Base-by-base conservation (phyloP, 2,329 filamentous ascomycete genomes). In the Aschersonia sp. region DNA sequence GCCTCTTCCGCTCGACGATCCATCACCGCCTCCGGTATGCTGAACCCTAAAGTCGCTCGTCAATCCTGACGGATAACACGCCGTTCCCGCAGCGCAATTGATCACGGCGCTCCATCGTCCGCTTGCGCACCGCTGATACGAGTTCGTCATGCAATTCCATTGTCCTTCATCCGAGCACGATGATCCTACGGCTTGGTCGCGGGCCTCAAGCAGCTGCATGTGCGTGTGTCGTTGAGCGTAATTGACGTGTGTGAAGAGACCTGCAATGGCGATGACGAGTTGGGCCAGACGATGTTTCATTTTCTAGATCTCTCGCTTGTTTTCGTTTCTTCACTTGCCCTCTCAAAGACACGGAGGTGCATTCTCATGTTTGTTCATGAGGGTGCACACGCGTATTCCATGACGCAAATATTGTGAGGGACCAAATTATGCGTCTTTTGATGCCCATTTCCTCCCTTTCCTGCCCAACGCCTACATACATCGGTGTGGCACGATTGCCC, bases 141-240 rank as follows among this genome's bases (percentile, higher is more conserved):
- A 63, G 22, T 53, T 59, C 1, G 62, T 64, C 61, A 76, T 68
- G 61, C 73, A 76, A 58, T 75, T 73, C 73, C 73, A 76, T 51
- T 68, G 66, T n/a, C 73, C 72, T 50, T 76, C 72, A 10, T 60
- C 55, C 9, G 60, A 57, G 57, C 72, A 76, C 5, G 58, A 53
- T 2, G 66, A 59, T 22, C 69, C 69, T 4, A 55, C 58, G 10
- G 58, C 50, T 50, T 65, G 56, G 11, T 55, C 54, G n/a, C 58
- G 57, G 30, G 47, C 22, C 22, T 22, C 51, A 9, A 49, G 14
- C 1, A 58, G 43, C 37, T 43, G n/a, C n/a, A 44, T 33, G 47
- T 11, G n/a, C 6, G 31, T 53, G 58, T 8, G 63, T 12, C 12
- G 33, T 12, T 37, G 33, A 37, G 33, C 33, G 12, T 37, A 8